These are phyloP conservation scores for Colletotrichum navitas DNA, from an alignment of 2,329 filamentous ascomycete genomes.

Conservation along the genomic window DNA sequence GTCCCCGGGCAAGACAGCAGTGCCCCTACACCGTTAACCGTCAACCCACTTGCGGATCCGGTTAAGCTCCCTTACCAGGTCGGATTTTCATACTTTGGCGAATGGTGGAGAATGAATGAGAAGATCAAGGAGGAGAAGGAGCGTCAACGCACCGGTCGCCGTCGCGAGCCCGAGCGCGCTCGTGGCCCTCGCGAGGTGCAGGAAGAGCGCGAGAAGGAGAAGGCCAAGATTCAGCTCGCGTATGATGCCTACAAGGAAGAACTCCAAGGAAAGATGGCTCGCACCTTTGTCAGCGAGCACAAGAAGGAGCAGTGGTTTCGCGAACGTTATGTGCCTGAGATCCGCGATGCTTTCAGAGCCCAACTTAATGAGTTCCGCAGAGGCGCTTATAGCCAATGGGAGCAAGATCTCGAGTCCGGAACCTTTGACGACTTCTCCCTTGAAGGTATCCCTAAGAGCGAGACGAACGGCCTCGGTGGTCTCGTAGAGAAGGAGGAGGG, in stretches of 20 bases:
- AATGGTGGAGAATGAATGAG: conserved; percentile 88
- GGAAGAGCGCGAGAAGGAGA: conserved; percentile 84
- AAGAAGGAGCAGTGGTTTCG: conserved; percentile 98
- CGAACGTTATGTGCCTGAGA: conserved; percentile 90
- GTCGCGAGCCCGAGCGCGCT: conserved; percentile 72
- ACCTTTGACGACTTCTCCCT: conserved; percentile 95
- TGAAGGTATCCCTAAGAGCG: conserved; percentile 93
- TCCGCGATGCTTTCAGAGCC: conserved; percentile 79
- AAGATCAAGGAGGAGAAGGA: conserved; percentile 87
- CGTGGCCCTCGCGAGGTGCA: conserved; percentile 74
- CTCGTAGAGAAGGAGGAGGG: conserved; percentile 95
- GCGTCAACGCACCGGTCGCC: conserved; percentile 75
- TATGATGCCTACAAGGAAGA: conserved; percentile 78
- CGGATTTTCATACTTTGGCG: conserved; percentile 86
- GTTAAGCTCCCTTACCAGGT: conserved; percentile 82
- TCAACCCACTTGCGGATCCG: conserved; percentile 80
- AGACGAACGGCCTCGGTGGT: conserved; percentile 88
- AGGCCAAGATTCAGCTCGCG: conserved; percentile 79
- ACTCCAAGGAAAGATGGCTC: conserved; percentile 82
- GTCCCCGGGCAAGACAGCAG: conserved; percentile 77
- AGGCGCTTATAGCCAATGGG: conserved; percentile 86
- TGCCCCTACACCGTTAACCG: conserved; percentile 57
- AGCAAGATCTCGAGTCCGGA: conserved; percentile 85
- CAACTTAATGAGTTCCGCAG: conserved; percentile 86
- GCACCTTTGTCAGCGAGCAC: conserved; percentile 89